These are phyloP conservation scores for Plasmodium gonderi DNA, from an alignment of 169 alveolate species.

Conservation along the genomic window DNA sequence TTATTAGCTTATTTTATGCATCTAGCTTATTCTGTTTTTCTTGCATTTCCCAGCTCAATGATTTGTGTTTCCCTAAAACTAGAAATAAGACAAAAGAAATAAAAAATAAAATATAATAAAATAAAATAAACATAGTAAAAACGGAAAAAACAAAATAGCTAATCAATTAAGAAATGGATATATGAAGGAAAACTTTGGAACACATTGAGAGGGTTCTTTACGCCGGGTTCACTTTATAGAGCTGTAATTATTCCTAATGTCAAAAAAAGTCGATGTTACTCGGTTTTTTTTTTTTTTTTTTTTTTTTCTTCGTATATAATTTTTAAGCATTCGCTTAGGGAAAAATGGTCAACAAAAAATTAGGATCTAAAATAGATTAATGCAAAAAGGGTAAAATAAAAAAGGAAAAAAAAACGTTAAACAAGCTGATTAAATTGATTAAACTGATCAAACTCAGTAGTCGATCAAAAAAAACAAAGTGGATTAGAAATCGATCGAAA, in stretches of 20 bases:
- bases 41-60: neutral
- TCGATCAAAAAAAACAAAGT: neutral
- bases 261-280: neutral
- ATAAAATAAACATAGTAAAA: neutral
- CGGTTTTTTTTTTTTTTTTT: constrained; percentile 15
- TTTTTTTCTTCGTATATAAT: neutral
- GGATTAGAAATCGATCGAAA: neutral
- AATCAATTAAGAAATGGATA: neutral
- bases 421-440: neutral
- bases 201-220: neutral
- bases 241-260: neutral
- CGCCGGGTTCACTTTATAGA: neutral
- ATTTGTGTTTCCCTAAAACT: neutral
- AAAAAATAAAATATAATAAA: neutral
- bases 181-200: neutral
- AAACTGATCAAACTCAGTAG: neutral
- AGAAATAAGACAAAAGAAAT: constrained; percentile 4
- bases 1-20: neutral
- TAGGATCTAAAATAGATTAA: neutral
- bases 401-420: too few relatives aligned
- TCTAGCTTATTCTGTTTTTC: neutral
- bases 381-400: neutral
- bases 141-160: neutral
- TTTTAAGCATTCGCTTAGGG: neutral
- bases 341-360: neutral